Conservation (phyloP, 306 rosid genomes). For the Oxytropis ochrocephala region DNA sequence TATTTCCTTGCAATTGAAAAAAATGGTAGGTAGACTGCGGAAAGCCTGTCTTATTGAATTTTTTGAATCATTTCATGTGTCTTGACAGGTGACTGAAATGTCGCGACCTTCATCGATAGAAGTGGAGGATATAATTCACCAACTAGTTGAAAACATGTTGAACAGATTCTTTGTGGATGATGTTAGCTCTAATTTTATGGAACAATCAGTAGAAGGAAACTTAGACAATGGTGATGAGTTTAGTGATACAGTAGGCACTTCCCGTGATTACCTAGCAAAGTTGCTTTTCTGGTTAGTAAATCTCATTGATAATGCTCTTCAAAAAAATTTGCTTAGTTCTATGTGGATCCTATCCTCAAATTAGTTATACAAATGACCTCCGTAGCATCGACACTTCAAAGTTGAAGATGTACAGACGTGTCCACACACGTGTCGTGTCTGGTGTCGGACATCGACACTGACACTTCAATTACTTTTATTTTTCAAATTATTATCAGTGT, state of each 20-base stretch:
- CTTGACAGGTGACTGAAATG: conserved; percentile 68
- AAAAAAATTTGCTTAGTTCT: neutral
- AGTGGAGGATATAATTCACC: conserved; percentile 86
- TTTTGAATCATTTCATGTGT: neutral
- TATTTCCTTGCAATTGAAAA: conserved; percentile 4
- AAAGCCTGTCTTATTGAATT: neutral
- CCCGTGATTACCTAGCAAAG: conserved; percentile 94
- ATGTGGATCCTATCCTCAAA: neutral
- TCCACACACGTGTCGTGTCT: too few relatives aligned
- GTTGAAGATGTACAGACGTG: too few relatives aligned
- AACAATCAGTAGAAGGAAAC: conserved; percentile 33
- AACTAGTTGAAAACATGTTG: conserved; percentile 69
- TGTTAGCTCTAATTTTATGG: conserved; percentile 33
- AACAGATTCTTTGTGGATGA: conserved; percentile 52
- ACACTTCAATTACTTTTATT: too few relatives aligned
- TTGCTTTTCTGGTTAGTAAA: conserved; percentile 88
- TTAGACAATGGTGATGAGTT: conserved; percentile 39
- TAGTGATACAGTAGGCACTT: conserved; percentile 46
- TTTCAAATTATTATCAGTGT: too few relatives aligned
- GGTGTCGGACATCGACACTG: too few relatives aligned
- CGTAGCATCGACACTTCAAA: too few relatives aligned
- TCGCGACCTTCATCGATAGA: conserved; percentile 75
- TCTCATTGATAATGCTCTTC: conserved; percentile 6
- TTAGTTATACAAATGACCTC: neutral
- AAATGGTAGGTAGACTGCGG: neutral